Conservation (phyloP, 495 filamentous ascomycete genomes). For the Lasiosphaeriaceae sp. region DNA sequence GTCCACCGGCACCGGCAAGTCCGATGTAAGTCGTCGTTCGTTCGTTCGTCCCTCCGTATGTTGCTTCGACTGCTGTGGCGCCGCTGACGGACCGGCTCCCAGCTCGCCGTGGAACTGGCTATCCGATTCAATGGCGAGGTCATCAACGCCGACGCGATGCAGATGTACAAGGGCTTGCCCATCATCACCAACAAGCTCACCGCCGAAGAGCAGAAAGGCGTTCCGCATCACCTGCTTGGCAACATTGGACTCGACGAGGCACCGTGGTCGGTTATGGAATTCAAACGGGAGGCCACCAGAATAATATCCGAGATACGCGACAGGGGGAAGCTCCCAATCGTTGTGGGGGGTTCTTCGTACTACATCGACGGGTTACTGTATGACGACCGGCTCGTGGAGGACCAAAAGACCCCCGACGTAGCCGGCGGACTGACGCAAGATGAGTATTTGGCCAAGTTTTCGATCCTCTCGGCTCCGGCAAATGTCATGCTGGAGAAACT, state of each 20-base stretch:
- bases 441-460: constrained; percentile 48
- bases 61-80: background rate
- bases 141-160: constrained; percentile 99
- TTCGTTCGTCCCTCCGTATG: background rate
- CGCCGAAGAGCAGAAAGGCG: constrained; percentile 64
- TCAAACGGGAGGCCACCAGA: constrained; percentile 61
- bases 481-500: constrained; percentile 68
- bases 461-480: constrained; percentile 67
- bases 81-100: constrained; percentile 15
- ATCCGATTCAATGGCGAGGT: constrained; percentile 84
- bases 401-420: constrained; percentile 26
- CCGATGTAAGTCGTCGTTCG: constrained; percentile 62
- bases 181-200: constrained; percentile 95
- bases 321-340: constrained; percentile 75
- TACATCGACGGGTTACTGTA: constrained; percentile 89
- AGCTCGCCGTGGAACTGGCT: constrained; percentile 93
- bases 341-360: constrained; percentile 94
- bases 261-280: constrained; percentile 76
- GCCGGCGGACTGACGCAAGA: constrained; percentile 25
- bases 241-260: constrained; percentile 67
- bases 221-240: constrained; percentile 87
- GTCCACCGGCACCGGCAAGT: constrained; percentile 95
- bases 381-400: constrained; percentile 55
- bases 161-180: constrained; percentile 89
- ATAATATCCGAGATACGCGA: constrained; percentile 73